Percentiles rank a stretch among this genome's conserved stretches.
These are phyloP conservation scores for Curvularia hawaiiensis DNA, from an alignment of 2,329 filamentous ascomycete genomes.

Conservation along the genomic window DNA sequence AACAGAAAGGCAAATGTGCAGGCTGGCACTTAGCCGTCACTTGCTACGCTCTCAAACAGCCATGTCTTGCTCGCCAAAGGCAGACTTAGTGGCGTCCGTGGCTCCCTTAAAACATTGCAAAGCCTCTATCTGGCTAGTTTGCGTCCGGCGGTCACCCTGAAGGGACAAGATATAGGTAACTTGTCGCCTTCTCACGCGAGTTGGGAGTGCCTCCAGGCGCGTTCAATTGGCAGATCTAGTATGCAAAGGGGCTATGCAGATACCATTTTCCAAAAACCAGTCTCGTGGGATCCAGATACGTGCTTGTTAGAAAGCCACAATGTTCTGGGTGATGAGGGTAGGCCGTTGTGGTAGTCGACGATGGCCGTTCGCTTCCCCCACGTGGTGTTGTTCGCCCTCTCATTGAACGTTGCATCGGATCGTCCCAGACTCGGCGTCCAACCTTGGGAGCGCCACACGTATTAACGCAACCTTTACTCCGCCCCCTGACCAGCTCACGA, in stretches of 20 bases:
- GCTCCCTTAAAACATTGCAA: conserved; percentile 5
- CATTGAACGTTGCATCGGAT: conserved; percentile 21
- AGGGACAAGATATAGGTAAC: neutral
- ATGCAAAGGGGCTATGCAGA: neutral
- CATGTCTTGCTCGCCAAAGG: conserved; percentile 6
- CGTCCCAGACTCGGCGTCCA: conserved; percentile 11
- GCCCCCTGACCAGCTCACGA: conserved; percentile 8
- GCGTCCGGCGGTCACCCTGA: conserved; percentile 2
- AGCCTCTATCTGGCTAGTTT: conserved; percentile 4
- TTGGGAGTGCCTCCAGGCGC: neutral
- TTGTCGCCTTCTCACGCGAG: neutral
- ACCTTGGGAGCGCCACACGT: conserved; percentile 17
- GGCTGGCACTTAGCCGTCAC: conserved; percentile 1
- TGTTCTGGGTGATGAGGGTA: conserved; percentile 2
- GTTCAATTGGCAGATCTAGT: neutral
- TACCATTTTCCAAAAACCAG: neutral
- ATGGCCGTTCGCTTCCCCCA: conserved; percentile 26
- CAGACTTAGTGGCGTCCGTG: conserved; percentile 15
- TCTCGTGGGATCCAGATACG: conserved; percentile 1
- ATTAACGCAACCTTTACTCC: conserved; percentile 17
- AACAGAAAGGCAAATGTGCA: conserved; percentile 10
- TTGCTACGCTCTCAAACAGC: conserved; percentile 5
- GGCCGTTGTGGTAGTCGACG: conserved; percentile 8
- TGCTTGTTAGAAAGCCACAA: conserved; percentile 2
- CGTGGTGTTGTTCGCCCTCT: conserved; percentile 28